These are phyloP conservation scores for Boletus rufocinnamomeus DNA, from an alignment of 768 basidiomycete genomes.

Conservation along the genomic window DNA sequence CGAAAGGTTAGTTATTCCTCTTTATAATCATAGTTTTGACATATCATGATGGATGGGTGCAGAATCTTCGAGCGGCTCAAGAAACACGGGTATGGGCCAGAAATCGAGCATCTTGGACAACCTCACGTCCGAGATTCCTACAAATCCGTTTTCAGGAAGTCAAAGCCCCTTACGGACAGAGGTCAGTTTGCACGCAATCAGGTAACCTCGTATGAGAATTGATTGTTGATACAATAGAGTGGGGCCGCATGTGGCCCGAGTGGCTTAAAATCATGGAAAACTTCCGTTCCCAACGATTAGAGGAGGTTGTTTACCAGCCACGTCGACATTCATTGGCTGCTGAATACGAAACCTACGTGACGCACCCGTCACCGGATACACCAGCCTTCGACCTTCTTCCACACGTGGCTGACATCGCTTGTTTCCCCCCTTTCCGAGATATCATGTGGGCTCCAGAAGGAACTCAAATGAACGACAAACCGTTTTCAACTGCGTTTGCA, in stretches of 20 bases:
- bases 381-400: conserved; percentile 1
- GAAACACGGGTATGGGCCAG: background rate
- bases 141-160: background rate
- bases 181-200: background rate
- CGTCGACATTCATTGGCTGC: background rate
- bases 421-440: background rate
- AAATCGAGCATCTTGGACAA: background rate
- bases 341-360: background rate
- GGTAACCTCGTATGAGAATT: background rate
- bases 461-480: background rate
- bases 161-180: background rate
- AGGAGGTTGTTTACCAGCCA: background rate
- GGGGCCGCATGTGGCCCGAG: background rate
- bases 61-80: background rate
- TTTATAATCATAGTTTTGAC: background rate
- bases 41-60: too few relatives aligned
- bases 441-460: background rate
- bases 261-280: background rate
- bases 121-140: background rate
- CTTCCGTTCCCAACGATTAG: background rate
- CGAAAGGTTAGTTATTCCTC: background rate
- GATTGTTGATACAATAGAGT: background rate
- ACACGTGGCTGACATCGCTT: background rate
- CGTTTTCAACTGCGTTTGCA: conserved; percentile 10
- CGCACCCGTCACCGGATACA: background rate